Percentiles rank a stretch among this genome's conserved stretches.
Conservation (phyloP, 768 basidiomycete species). For the Tulasnella sp. region DNA sequence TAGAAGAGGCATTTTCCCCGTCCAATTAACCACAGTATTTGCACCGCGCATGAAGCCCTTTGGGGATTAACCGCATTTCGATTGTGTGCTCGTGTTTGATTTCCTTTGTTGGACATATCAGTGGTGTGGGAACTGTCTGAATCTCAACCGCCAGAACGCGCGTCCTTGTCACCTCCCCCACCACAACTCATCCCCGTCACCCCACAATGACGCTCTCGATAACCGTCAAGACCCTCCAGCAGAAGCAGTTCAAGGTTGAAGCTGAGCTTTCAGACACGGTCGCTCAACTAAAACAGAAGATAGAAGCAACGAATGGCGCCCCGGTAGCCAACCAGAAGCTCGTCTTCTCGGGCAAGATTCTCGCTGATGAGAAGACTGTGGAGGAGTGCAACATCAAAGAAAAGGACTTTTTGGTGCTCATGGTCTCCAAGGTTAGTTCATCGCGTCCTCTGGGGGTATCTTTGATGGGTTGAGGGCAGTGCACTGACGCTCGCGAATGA, state of each 20-base stretch:
- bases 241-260: constrained; percentile 87
- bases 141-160: constrained; percentile 15
- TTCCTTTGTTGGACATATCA: background rate
- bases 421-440: constrained; percentile 86
- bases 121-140: background rate
- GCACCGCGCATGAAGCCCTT: too few relatives aligned
- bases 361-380: constrained; percentile 82
- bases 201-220: constrained; percentile 36
- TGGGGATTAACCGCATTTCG: too few relatives aligned
- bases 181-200: background rate
- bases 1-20: too few relatives aligned
- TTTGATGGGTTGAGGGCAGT: constrained; percentile 20
- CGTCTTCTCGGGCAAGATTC: constrained; percentile 93
- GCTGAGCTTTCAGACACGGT: constrained; percentile 73
- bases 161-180: constrained; percentile 12
- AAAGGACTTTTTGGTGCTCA: constrained; percentile 98
- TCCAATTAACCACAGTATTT: too few relatives aligned
- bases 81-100: constrained; percentile 3
- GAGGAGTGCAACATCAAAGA: constrained; percentile 90
- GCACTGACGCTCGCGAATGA: background rate
- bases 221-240: constrained; percentile 91
- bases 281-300: constrained; percentile 76
- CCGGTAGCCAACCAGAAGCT: constrained; percentile 76
- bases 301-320: constrained; percentile 70
- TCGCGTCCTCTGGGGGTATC: background rate